Percentiles rank a stretch among this genome's conserved stretches.
Conservation (phyloP, 1,284 basidiomycete species). For the Melampsora americana region DNA sequence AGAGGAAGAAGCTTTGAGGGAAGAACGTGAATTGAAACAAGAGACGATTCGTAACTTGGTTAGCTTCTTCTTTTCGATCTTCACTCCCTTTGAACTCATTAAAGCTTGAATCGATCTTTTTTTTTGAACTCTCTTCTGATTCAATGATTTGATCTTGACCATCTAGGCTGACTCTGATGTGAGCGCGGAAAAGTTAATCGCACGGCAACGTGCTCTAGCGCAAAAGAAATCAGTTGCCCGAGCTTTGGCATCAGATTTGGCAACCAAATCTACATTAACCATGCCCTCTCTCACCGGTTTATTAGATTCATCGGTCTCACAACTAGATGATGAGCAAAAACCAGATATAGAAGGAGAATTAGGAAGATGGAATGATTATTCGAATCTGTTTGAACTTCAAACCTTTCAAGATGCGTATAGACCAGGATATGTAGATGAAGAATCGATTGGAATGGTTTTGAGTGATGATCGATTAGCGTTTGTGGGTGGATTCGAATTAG, state of each 20-base stretch:
- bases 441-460: conserved; percentile 33
- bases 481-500: conserved; percentile 40
- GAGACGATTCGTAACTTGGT: conserved; percentile 41
- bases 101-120: too few species aligned
- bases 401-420: conserved; percentile 12
- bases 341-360: conserved; percentile 39
- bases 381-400: conserved; percentile 32
- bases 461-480: conserved; percentile 29
- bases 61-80: background rate
- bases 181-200: conserved; percentile 32
- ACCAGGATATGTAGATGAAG: conserved; percentile 30
- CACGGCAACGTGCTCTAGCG: conserved; percentile 23
- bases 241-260: conserved; percentile 30
- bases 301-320: conserved; percentile 13
- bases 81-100: too few species aligned
- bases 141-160: background rate
- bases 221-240: conserved; percentile 34
- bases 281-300: conserved; percentile 31
- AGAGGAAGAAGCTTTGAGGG: conserved; percentile 37
- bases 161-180: conserved; percentile 30
- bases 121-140: background rate
- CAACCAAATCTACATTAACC: conserved; percentile 21
- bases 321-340: background rate
- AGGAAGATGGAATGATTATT: conserved; percentile 37
- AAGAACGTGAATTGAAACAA: conserved; percentile 36